phyloP scores from a whole-genome alignment of 768 basidiomycete genomes.

The Clitopilus hobsonii region DNA sequence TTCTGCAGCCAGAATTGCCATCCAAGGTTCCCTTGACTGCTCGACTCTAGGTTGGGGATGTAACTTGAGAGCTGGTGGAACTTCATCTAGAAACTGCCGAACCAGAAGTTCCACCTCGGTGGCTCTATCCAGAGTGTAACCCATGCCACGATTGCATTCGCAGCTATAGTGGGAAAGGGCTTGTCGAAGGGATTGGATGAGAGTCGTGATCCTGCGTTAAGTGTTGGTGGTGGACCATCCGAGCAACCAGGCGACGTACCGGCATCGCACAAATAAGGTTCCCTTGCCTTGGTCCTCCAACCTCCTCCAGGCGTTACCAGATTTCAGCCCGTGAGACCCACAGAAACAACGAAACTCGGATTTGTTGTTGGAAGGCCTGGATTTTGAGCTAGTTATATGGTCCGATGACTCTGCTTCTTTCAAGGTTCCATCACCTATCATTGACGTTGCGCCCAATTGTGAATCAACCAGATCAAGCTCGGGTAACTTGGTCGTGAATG shows the following conservation, averaged over 20 bases:
- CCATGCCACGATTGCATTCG: constrained; percentile 26
- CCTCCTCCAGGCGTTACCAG: background rate
- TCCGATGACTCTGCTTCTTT: background rate
- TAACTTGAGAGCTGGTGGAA: constrained; percentile 45
- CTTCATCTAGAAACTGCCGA: constrained; percentile 43
- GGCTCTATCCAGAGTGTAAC: constrained; percentile 61
- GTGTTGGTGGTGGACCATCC: background rate
- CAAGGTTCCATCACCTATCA: background rate
- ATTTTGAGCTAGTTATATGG: background rate
- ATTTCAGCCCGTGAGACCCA: background rate
- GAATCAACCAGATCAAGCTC: background rate
- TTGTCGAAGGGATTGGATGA: constrained; percentile 58
- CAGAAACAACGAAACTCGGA: background rate
- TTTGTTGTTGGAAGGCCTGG: background rate
- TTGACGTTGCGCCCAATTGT: background rate
- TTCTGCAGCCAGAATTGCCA: constrained; percentile 34
- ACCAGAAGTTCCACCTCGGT: constrained; percentile 53
- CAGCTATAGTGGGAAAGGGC: constrained; percentile 34
- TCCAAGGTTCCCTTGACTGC: constrained; percentile 41
- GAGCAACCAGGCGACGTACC: constrained; percentile 35
- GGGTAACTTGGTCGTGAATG: constrained; percentile 42
- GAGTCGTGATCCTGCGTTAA: constrained; percentile 46
- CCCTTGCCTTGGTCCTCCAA: constrained; percentile 1
- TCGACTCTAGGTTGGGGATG: constrained; percentile 16
- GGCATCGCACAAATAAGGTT: constrained; percentile 51